Evolutionary conservation across 768 basidiomycete species (phyloP).

Genomic region (Dioszegia aurantiaca): DNA sequence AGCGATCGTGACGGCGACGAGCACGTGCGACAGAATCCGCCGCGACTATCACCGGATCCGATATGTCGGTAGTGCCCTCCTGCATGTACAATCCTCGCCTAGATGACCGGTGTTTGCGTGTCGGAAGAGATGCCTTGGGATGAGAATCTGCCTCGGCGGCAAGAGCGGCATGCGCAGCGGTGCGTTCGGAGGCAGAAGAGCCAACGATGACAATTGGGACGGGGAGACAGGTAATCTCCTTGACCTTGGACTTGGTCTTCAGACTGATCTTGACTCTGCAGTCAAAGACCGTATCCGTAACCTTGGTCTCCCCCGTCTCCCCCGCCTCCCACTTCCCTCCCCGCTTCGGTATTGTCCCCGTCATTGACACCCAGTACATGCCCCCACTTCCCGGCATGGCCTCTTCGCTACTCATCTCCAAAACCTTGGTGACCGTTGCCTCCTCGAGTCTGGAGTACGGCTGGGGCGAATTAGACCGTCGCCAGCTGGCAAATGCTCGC

Average conservation of each 20-base stretch:
- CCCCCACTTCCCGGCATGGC: slow-evolving; percentile 21
- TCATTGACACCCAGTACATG: slow-evolving; percentile 25
- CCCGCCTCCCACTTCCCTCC: slow-evolving; percentile 40
- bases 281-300: slow-evolving; percentile 26
- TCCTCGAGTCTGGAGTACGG: slow-evolving; percentile 5
- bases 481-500: not conserved
- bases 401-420: slow-evolving; percentile 21
- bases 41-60: slow-evolving; percentile 22
- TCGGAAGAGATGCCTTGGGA: slow-evolving; percentile 15
- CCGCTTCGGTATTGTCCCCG: slow-evolving; percentile 23
- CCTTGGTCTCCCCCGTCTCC: slow-evolving; percentile 31
- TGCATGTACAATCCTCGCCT: slow-evolving; percentile 45
- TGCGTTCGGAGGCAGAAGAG: slow-evolving; percentile 21
- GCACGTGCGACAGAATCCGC: slow-evolving; percentile 11
- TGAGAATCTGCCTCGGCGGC: slow-evolving; percentile 4
- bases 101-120: slow-evolving; percentile 29
- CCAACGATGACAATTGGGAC: slow-evolving; percentile 31
- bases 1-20: slow-evolving; percentile 5
- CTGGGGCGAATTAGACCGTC: not conserved
- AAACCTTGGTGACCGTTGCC: slow-evolving; percentile 15
- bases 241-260: slow-evolving; percentile 15
- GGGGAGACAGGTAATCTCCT: slow-evolving; percentile 23
- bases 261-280: slow-evolving; percentile 27
- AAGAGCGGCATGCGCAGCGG: slow-evolving; percentile 16
- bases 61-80: slow-evolving; percentile 41